Percentiles rank a stretch among this genome's conserved stretches.
Conservation (phyloP, 2,329 filamentous ascomycete species). For the Penicillium freii region DNA sequence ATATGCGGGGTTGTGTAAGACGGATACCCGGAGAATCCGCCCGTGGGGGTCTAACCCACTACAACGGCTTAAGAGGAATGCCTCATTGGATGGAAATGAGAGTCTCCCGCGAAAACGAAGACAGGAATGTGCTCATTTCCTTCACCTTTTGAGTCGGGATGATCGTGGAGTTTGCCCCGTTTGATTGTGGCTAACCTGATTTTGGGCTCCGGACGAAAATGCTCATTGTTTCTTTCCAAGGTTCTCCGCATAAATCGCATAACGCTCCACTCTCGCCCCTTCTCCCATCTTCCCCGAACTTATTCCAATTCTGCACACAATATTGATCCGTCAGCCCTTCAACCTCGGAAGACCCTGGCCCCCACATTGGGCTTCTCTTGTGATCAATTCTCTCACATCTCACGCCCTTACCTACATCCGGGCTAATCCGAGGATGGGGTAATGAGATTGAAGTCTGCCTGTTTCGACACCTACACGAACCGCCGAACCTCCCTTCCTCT, state of each 20-base stretch:
- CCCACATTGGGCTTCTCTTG: not conserved
- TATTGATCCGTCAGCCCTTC: not conserved
- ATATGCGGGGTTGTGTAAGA: slow-evolving; percentile 14
- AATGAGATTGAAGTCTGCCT: slow-evolving; percentile 16
- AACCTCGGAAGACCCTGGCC: not conserved
- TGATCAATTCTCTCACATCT: not conserved
- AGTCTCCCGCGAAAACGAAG: not conserved
- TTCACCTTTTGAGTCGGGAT: not conserved
- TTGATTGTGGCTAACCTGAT: slow-evolving; percentile 3
- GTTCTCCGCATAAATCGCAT: slow-evolving; percentile 22
- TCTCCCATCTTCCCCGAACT: slow-evolving; percentile 20
- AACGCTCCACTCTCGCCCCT: slow-evolving; percentile 19
- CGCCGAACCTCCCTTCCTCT: slow-evolving; percentile 2
- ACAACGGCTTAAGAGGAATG: slow-evolving; percentile 4
- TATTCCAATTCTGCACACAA: slow-evolving; percentile 2
- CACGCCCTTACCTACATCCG: not conserved
- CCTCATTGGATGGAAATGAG: not conserved
- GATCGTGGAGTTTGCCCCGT: slow-evolving; percentile 12
- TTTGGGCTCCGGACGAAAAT: not conserved
- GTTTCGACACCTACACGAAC: slow-evolving; percentile 14
- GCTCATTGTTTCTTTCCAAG: not conserved
- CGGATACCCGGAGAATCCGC: slow-evolving; percentile 22
- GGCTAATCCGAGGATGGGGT: slow-evolving; percentile 17
- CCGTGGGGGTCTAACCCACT: slow-evolving; percentile 14
- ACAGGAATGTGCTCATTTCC: not conserved